Conservation (phyloP, 2,329 filamentous ascomycete species). For the Diplodia seriata region DNA sequence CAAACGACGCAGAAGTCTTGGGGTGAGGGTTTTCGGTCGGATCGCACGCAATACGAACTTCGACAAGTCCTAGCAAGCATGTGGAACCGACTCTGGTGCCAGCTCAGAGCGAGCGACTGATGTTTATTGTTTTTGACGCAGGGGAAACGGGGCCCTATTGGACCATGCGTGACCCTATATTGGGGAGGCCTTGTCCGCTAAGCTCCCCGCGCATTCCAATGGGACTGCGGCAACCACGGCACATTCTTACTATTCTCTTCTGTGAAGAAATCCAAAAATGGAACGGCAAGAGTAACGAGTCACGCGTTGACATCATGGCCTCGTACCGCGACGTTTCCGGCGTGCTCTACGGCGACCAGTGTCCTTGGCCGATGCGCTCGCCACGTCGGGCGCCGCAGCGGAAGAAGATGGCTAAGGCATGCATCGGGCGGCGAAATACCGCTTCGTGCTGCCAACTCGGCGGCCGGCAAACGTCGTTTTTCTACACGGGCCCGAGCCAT, state of each 20-base stretch:
- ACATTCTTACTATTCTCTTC: not conserved
- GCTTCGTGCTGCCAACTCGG: not conserved
- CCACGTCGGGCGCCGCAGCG: conserved; percentile 1
- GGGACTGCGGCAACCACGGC: not conserved
- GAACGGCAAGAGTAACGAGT: not conserved
- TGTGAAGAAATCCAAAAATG: not conserved
- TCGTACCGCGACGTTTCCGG: conserved; percentile 15
- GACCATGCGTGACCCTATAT: not conserved
- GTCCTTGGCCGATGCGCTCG: conserved; percentile 13
- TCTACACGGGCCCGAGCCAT: not conserved
- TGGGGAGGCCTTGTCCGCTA: not conserved
- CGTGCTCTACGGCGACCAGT: not conserved
- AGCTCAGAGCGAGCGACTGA: not conserved
- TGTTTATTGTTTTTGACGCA: not conserved
- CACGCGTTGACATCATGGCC: not conserved
- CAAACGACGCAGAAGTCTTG: not conserved
- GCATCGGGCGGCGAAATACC: conserved; percentile 8
- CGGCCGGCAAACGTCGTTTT: not conserved
- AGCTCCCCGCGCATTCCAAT: not conserved
- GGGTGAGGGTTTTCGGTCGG: not conserved
- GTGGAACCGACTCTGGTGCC: not conserved
- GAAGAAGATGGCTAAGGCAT: conserved; percentile 2
- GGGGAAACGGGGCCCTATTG: not conserved
- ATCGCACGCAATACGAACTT: not conserved
- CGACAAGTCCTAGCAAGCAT: not conserved